These are phyloP conservation scores for Picea glauca DNA, from an alignment of 75 land plant genomes.

Conservation along the genomic window DNA sequence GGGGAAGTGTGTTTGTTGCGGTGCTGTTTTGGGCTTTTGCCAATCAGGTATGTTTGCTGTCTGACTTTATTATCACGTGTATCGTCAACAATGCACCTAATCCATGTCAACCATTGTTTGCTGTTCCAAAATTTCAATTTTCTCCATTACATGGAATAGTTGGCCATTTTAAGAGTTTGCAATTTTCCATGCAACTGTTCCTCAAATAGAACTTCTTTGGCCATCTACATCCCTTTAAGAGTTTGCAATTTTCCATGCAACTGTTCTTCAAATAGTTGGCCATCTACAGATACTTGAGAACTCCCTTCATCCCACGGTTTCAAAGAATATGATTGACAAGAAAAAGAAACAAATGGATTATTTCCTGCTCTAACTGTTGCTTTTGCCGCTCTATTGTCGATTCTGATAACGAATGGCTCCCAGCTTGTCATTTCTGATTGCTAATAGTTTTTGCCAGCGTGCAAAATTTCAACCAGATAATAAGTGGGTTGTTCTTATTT, in stretches of 20 bases:
- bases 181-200: too few relatives aligned
- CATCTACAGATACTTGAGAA: not conserved
- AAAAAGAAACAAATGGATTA: not conserved
- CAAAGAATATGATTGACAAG: too few relatives aligned
- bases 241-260: not conserved
- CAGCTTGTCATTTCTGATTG: not conserved
- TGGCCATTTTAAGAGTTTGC: too few relatives aligned
- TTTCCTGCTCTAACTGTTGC: not conserved
- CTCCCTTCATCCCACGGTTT: not conserved
- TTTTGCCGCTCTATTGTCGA: not conserved
- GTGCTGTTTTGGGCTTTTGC: constrained; percentile 27
- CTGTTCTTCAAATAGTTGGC: not conserved
- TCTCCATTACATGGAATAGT: too few relatives aligned
- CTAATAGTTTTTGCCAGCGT: not conserved
- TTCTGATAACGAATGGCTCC: not conserved
- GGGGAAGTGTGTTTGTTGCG: constrained; percentile 48
- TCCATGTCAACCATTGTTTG: too few relatives aligned
- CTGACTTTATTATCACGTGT: too few relatives aligned
- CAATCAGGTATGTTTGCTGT: too few relatives aligned
- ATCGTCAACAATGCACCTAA: too few relatives aligned
- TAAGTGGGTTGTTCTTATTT: not conserved
- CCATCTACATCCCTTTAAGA: not conserved
- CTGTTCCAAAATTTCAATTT: too few relatives aligned
- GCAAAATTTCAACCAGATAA: not conserved
- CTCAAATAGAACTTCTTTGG: not conserved